Base-by-base conservation (phyloP, 305 asterid genomes). In the Fraxinus latifolia region DNA sequence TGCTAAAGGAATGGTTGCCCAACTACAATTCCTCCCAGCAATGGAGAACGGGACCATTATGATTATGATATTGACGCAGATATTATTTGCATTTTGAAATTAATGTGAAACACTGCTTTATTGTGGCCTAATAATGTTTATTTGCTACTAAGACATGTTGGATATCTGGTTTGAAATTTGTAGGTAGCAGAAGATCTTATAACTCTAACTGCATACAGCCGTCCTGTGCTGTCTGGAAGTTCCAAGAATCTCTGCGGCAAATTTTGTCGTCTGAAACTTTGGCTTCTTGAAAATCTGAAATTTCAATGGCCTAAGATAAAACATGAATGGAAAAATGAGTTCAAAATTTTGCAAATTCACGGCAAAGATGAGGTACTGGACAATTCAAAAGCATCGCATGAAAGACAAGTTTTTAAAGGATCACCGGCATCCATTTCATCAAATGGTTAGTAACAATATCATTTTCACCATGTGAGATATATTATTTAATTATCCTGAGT, bases 221-320 rank as follows among this genome's bases (percentile, higher is more conserved):
- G 15, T 77, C 74, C 62, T 19, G 53, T 68, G 79, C 74, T 68
- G 7, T 80, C 19, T 78, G 82, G 89, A 80, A 65, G 81, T 62
- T 77, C 60, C 39, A 81, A 68, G 78, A 72, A n/a, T 29, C 81
- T 83, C 23, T 85, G 83, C 39, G 2, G 81, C 74, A 87, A 73
- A 65, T 76, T 80, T 39, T 23, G 67, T 72, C 65, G 70, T 76
- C 70, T 76, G 79, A 77, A 84, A 74, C 76, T 37, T 47, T 77
- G 83, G 84, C 79, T 81, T 39, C 80, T 82, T 82, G 68, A 44
- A 53, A 83, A 68, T 72, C 53, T 60, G 27, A 74, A 77, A 31
- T 65, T 33, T 58, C 84, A 21, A 32, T 1, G 33, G 29, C 74
- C 77, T 42, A 32, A 42, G 6, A 80, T 47, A 58, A 74, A 72